Percentiles rank a stretch among this genome's conserved stretches.
These are phyloP conservation scores for Globisporangium megalacanthum DNA, from an alignment of 352 stramenopile genomes.

Conservation along the genomic window DNA sequence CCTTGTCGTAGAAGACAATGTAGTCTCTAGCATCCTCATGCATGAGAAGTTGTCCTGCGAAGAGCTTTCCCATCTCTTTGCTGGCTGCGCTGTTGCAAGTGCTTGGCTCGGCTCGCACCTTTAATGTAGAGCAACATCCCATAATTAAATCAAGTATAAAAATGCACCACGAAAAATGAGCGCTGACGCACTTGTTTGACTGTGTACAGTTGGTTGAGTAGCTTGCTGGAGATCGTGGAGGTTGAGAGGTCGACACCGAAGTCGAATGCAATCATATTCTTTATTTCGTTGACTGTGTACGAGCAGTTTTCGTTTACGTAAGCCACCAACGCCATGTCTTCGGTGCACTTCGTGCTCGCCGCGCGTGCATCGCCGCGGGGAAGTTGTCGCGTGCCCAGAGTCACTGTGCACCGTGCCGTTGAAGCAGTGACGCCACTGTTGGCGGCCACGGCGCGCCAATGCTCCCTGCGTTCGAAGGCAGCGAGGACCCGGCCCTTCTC, in stretches of 20 bases:
- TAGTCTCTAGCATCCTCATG: conserved; percentile 11
- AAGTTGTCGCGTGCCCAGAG: too few relatives aligned
- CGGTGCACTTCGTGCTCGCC: neutral
- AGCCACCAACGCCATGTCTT: neutral
- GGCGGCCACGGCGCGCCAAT: neutral
- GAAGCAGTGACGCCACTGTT: neutral
- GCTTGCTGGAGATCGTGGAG: conserved; percentile 11
- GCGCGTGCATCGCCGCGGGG: neutral
- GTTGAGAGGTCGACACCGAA: conserved; percentile 5
- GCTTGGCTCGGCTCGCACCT: neutral
- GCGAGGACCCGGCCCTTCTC: neutral
- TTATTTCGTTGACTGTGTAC: neutral
- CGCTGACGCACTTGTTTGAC: conserved; percentile 11
- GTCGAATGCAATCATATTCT: neutral
- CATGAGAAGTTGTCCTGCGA: neutral
- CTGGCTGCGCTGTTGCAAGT: conserved; percentile 18
- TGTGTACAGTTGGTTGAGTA: conserved; percentile 14
- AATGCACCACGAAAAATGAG: neutral
- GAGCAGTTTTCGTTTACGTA: neutral
- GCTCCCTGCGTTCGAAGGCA: neutral
- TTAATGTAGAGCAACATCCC: neutral
- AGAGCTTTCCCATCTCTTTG: conserved; percentile 14
- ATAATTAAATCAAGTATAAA: neutral
- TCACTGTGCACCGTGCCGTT: neutral
- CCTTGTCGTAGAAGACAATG: conserved; percentile 19